A percentile compares a stretch with the other conserved stretches of the same genome.
Evolutionary conservation across 345 rosid species (phyloP).

Genomic region (Melaleuca alternifolia): DNA sequence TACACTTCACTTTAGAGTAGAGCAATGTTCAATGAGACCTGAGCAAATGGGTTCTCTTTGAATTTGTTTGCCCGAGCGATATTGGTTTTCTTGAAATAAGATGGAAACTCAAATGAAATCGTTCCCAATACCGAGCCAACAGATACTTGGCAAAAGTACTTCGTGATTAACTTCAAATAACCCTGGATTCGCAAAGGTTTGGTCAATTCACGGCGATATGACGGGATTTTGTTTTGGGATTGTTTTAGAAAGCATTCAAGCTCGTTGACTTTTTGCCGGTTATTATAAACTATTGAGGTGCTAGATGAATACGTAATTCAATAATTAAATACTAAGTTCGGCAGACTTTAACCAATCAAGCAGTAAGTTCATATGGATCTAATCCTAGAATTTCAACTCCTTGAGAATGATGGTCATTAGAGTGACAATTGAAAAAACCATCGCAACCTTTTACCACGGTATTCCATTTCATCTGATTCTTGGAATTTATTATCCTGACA

Average conservation of each 20-base stretch:
- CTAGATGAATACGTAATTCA: too few relatives aligned
- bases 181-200: neutral
- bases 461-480: neutral
- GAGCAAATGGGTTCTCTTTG: neutral
- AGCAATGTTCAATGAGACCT: neutral
- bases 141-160: neutral
- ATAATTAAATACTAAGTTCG: neutral
- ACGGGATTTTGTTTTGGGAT: neutral
- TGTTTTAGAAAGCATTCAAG: neutral
- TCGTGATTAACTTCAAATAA: neutral
- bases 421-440: neutral
- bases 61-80: neutral
- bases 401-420: neutral
- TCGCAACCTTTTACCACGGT: neutral
- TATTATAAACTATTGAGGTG: too few relatives aligned
- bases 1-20: neutral
- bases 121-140: neutral
- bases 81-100: neutral
- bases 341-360: neutral
- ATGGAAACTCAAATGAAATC: neutral
- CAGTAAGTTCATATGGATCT: neutral
- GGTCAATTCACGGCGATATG: neutral
- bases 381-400: neutral
- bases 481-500: neutral
- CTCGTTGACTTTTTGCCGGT: neutral